These are phyloP conservation scores for Entomophthora muscae DNA, from an alignment of 371 early-diverging fungal genomes.

Conservation along the genomic window DNA sequence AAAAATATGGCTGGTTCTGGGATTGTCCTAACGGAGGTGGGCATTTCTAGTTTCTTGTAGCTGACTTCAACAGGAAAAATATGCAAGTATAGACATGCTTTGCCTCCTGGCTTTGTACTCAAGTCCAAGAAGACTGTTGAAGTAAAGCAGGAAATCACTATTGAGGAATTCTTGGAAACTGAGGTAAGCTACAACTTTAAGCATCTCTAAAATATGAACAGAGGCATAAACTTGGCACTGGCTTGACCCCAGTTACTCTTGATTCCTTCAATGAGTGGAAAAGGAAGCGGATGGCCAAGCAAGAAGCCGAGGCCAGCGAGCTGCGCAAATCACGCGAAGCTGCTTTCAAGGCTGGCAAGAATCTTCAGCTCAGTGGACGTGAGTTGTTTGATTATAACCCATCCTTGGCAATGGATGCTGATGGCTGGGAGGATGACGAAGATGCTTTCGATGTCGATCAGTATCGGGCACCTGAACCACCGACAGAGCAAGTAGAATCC, in stretches of 20 bases:
- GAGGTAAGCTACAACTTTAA: conserved; percentile 34
- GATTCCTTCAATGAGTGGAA: conserved; percentile 95
- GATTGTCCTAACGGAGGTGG: conserved; percentile 86
- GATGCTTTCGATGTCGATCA: conserved; percentile 35
- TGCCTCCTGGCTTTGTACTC: conserved; percentile 94
- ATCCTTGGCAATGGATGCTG: conserved; percentile 51
- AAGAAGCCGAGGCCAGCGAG: conserved; percentile 47
- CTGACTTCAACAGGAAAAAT: conserved; percentile 21
- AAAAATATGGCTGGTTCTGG: conserved; percentile 99
- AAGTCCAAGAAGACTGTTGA: conserved; percentile 67
- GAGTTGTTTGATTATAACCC: conserved; percentile 98
- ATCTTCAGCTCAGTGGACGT: conserved; percentile 84
- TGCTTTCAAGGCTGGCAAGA: conserved; percentile 80
- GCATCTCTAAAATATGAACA: conserved; percentile 12
- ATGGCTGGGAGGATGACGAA: conserved; percentile 47
- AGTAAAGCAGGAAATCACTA: conserved; percentile 60
- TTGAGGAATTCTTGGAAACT: conserved; percentile 92
- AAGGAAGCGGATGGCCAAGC: conserved; percentile 54
- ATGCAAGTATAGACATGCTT: conserved; percentile 92
- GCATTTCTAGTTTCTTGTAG: conserved; percentile 6
- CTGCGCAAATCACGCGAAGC: conserved; percentile 68
- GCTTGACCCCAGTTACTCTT: conserved; percentile 90
- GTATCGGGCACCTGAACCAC: conserved; percentile 9
- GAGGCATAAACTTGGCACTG: conserved; percentile 86
- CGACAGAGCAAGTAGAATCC: neutral